phyloP scores from a whole-genome alignment of 2,329 filamentous ascomycete species.

The Ophiosphaerella herpotricha region DNA sequence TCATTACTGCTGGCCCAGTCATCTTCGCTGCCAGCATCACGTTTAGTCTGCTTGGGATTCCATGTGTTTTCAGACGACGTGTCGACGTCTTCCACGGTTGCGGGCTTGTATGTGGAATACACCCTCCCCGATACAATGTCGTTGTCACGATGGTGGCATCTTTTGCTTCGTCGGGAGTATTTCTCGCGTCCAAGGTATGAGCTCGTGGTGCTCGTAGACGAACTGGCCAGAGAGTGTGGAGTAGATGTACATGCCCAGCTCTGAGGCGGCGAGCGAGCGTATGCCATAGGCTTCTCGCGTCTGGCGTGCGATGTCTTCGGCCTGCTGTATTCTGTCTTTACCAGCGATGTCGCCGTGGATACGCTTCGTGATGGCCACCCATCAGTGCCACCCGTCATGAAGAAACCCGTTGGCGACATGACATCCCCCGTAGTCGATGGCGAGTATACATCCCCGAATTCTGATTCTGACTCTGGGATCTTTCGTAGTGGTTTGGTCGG shows the following conservation, averaged over 20 bases:
- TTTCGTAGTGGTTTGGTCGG: conserved; percentile 7
- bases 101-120: conserved; percentile 24
- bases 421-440: conserved; percentile 1
- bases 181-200: no score
- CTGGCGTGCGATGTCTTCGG: background rate
- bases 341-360: background rate
- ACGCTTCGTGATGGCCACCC: conserved; percentile 14
- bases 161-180: background rate
- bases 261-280: conserved; percentile 7
- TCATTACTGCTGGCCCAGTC: background rate
- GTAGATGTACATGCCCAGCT: conserved; percentile 20
- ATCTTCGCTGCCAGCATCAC: conserved; percentile 5
- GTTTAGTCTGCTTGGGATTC: background rate
- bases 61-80: conserved; percentile 10
- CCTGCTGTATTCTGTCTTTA: background rate
- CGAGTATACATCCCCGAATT: conserved; percentile 3
- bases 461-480: conserved; percentile 16
- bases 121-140: conserved; percentile 8
- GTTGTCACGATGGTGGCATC: background rate
- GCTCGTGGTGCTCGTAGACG: no score
- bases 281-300: conserved; percentile 4
- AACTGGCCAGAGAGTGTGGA: conserved; percentile 1
- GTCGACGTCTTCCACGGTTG: conserved; percentile 27
- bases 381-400: conserved; percentile 25
- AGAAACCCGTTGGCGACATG: conserved; percentile 23